Base-by-base conservation (phyloP, 2,329 filamentous ascomycete genomes). In the Neofusicoccum sp. region DNA sequence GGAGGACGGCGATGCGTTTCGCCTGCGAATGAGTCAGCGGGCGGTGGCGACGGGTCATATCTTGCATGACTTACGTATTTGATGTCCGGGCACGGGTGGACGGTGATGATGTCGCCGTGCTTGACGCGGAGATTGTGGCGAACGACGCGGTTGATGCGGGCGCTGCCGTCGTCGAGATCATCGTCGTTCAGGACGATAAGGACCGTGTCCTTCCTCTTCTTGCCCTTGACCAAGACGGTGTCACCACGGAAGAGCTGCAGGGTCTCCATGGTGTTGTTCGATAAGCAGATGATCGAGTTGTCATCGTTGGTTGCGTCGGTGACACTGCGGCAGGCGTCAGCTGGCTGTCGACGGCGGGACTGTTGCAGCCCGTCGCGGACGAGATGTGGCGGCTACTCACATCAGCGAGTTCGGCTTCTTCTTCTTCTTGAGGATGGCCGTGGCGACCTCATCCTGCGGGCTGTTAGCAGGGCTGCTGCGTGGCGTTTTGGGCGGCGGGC, bases 331-430 rank as follows among this genome's bases (percentile, higher is more conserved):
- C 58, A 66, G 11, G n/a, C 53, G 68, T 79, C 64, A 79, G 70
- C 64, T 16, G 20, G 9, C 24, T 48, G 40, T 59, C 26, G 3
- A 31, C 26, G 1, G 31, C 30, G 24, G 24, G 2, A 9, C 30
- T 9, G 6, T 1, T 3, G 9, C 34, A 6, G 34, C 14, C 9
- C 2, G 8, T 49, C 26, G 38, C 9, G 6, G n/a, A 9, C 4
- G 6, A 58, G 11, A 33, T 9, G 3, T 5, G 24, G 9, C 45
- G 63, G 45, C 66, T 69, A 78, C 88, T 77, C 84, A 96, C 92
- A 99, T 96, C 77, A 99, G 81, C 74, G 93, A 96, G 81, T 99
- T 99, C 71, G 93, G 93, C 91, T 99, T 99, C 93, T 99, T 99
- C 89, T 99, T 99, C 86, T 98, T 98, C 84, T 97, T 98, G 73